Base-by-base conservation (phyloP, 2,329 filamentous ascomycete species). In the Talaromyces albobiverticillius region DNA sequence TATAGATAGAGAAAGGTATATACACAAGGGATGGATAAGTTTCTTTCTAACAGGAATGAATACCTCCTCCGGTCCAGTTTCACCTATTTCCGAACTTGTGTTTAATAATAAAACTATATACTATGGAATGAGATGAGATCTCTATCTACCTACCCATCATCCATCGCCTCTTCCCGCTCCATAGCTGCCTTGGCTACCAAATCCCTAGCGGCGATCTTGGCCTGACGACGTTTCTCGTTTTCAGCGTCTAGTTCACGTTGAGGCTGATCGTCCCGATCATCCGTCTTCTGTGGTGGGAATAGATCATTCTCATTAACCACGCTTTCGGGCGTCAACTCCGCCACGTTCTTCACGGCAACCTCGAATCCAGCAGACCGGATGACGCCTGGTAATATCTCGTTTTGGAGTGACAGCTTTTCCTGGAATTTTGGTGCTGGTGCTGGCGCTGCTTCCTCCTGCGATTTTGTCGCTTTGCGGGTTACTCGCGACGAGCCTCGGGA, bases 111-210 rank as follows among this genome's bases (percentile, higher is more conserved):
- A 38, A 40, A 41, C 46, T 23, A 47, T 34, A 32, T 22, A 6
- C 18, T 16, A 38, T 41, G 10, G 25, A 29, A 11, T 42, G 16
- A 52, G 3, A 14, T n/a, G 61, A n/a, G n/a, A n/a, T n/a, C n/a
- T n/a, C n/a, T 56, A 68, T 49, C 60, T 59, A 14, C 53, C 36
- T 57, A 46, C 13, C 62, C 61, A 11, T 67, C 66, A 1, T 61
- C 70, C 67, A 72, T 68, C 9, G 67, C 67, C 54, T 73, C 71
- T 53, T 73, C 71, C 6, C 69, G 67, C 53, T 72, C 66, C 67
- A 73, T 70, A 9, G 67, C 69, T 46, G 69, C 55, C 38, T 64
- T 67, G 20, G 63, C 67, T 62, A 72, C 61, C 14, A 57, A 57
- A 58, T 73, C 69, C 41, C 70, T 64, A 49, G 65, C 63, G 49